Base-by-base conservation (phyloP, 129 eudicot genomes). In the Arctium lappa region DNA sequence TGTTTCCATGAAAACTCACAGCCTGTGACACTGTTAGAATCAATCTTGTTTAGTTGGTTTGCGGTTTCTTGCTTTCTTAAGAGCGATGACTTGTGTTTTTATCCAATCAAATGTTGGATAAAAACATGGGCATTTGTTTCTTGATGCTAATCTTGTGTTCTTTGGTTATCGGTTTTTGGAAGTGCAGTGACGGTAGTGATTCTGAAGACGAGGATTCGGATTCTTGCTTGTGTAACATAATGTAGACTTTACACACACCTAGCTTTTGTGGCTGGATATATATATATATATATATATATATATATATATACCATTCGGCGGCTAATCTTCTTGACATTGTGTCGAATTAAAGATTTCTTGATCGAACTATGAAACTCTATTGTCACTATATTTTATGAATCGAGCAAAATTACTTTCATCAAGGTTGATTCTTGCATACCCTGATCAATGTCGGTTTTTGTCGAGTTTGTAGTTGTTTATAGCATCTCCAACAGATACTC, bases 141-240 rank as follows among this genome's bases (percentile, higher is more conserved):
- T 63, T 81, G 76, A 79, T 76, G 63, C 78, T 77, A 76, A 84
- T 81, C 12, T 79, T 60, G 80, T 37, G 69, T 85, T 39, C 15
- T 77, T 72, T 22, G 56, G 4, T 84, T 34, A 0, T 42, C 3
- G 36, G 39, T 81, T n/a, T 75, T 63, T 73, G 84, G 79, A 48
- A 39, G 40, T 87, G 86, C 90, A 86, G 92, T 78, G 92, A 89
- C 27, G 85, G 15, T 48, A 86, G 92, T 75, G 92, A 89, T 74
- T 86, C 90, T 11, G 92, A 89, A 77, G 90, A 89, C 10, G 90
- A 89, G 32, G 92, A 89, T 39, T 82, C 79, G 7, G 90, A 89
- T 84, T 29, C 88, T 81, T 89, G 92, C 84, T 69, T 86, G 18
- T 89, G 92, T 86, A 86, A 46, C 84, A 80, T 89, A 80, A 84